Evolutionary conservation across 768 basidiomycete genomes (phyloP), one percentile per base, ranked within the genome.

Genomic region (Lanmaoa rubissima): DNA sequence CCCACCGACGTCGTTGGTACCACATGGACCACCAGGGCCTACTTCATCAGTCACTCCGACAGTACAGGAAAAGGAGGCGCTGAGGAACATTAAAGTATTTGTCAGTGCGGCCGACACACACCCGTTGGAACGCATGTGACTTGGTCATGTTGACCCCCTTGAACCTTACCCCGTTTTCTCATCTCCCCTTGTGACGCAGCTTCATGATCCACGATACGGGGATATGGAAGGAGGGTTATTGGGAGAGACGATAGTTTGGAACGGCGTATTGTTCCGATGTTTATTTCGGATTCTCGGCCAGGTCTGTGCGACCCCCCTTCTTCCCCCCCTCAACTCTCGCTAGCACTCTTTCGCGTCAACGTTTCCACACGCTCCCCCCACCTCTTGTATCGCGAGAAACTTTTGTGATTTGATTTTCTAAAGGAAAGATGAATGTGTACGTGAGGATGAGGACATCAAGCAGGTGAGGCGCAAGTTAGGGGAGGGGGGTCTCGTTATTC

Each of bases 31-130:
- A 67, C 41, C 68, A 38, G 41, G 43, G n/a, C 19, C 49, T 6
- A 7, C 55, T 4, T 7, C 54, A 48, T 48, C 62, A n/a, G 43
- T 48, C 58, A 41, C 42, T 9, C 26, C 78, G 58, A 71, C 67
- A 38, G 78, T 74, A 24, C 69, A 67, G 40, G 68, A 72, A 36
- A 66, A 61, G 21, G 57, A 67, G 35, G 57, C 55, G 38, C 48
- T 71, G 45, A 60, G 59, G 54, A 68, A 65, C 46, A 41, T 85
- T 61, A 81, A 87, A 55, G 82, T 98, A 34, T 67, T 85, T 43
- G 81, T 97, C 65, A 94, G 92, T 69, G 65, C 79, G 60, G 75
- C 74, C 51, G 94, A 97, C 70, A 72, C 65, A 50, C 87, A 95
- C 74, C 94, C 94, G 7, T 74, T 96, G 48, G 73, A 78, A 53